Conservation (phyloP, 2,329 filamentous ascomycete genomes). For the Aplosporella prunicola region DNA sequence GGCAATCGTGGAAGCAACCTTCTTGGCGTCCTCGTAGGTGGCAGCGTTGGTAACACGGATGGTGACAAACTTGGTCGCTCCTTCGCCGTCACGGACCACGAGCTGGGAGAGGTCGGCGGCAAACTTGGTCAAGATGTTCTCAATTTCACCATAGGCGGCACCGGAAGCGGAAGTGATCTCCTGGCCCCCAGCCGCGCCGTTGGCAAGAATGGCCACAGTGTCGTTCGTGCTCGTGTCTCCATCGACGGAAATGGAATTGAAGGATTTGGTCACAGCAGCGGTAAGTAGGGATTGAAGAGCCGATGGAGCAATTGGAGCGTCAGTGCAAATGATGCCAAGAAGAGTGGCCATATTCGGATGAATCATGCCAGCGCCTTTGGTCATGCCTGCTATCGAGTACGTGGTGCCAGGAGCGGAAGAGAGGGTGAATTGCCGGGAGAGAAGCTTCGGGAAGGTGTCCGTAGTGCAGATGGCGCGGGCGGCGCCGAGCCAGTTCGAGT, state of each 20-base stretch:
- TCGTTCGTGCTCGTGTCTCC: constrained; percentile 98
- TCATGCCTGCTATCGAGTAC: constrained; percentile 87
- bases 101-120: constrained; percentile 79
- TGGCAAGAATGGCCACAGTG: constrained; percentile 88
- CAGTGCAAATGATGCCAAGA: constrained; percentile 83
- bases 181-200: constrained; percentile 75
- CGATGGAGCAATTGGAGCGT: constrained; percentile 64
- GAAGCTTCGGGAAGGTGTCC: constrained; percentile 94
- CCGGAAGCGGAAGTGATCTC: constrained; percentile 45
- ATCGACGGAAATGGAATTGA: constrained; percentile 95
- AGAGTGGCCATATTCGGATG: constrained; percentile 98
- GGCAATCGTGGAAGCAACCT: constrained; percentile 80
- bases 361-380: constrained; percentile 98
- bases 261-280: constrained; percentile 69
- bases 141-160: constrained; percentile 57
- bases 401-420: constrained; percentile 66
- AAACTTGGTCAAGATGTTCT: constrained; percentile 63
- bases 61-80: constrained; percentile 95
- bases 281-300: constrained; percentile 62
- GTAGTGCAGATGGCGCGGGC: constrained; percentile 95
- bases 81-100: constrained; percentile 91
- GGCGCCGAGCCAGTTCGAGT: constrained; percentile 77
- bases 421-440: constrained; percentile 74
- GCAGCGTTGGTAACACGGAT: constrained; percentile 71
- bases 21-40: constrained; percentile 60